These are phyloP conservation scores for Trichoderma koningiopsis DNA, from an alignment of 2,329 filamentous ascomycete genomes.

Conservation along the genomic window DNA sequence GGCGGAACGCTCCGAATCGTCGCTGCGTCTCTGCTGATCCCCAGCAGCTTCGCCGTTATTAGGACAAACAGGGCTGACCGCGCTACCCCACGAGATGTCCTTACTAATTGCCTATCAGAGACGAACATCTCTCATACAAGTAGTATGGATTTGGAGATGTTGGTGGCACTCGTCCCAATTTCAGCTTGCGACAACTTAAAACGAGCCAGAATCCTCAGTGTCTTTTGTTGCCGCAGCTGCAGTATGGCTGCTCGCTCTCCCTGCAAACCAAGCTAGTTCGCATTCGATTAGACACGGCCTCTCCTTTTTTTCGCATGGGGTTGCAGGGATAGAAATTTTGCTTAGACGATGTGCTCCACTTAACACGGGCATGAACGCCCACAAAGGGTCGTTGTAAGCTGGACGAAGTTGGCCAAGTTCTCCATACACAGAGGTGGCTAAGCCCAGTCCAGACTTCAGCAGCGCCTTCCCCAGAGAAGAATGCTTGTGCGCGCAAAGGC, in stretches of 20 bases:
- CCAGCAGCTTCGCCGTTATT: slow-evolving; percentile 12
- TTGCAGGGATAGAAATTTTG: slow-evolving; percentile 23
- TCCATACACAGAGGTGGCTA: slow-evolving; percentile 1
- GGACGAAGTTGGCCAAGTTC: neutral
- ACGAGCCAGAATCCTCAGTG: neutral
- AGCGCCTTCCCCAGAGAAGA: neutral
- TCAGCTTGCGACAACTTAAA: slow-evolving; percentile 2
- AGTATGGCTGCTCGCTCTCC: neutral
- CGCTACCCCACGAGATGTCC: slow-evolving; percentile 9
- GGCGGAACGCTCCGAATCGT: slow-evolving; percentile 24
- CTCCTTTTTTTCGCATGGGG: slow-evolving; percentile 22
- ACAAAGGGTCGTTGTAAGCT: slow-evolving; percentile 1
- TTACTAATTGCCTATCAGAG: neutral
- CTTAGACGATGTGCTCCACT: slow-evolving; percentile 15
- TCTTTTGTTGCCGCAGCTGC: neutral
- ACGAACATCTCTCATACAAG: neutral
- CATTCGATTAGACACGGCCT: slow-evolving; percentile 12
- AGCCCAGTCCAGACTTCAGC: slow-evolving; percentile 6
- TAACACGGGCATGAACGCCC: slow-evolving; percentile 23
- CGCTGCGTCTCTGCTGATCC: slow-evolving; percentile 23
- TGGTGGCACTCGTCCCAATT: slow-evolving; percentile 1
- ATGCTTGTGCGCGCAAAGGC: neutral
- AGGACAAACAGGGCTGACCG: slow-evolving; percentile 8
- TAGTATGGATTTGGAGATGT: neutral
- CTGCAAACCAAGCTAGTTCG: slow-evolving; percentile 1